Percentiles rank a stretch among this genome's conserved stretches.
These are phyloP conservation scores for Mycocentrospora acerina DNA, from an alignment of 2,329 filamentous ascomycete genomes.

Conservation along the genomic window DNA sequence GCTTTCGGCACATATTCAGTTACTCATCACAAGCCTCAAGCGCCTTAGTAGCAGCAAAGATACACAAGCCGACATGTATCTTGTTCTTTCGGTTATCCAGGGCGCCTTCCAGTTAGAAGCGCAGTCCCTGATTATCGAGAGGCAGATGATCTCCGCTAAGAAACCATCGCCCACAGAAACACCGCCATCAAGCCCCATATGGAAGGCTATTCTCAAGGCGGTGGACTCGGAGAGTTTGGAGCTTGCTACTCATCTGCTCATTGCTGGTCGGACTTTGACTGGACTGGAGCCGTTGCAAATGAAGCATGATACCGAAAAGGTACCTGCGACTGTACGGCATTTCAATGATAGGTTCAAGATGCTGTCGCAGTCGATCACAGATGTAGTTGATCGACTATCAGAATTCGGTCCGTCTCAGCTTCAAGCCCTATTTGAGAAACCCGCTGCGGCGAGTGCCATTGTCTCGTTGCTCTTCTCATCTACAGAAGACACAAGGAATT, in stretches of 20 bases:
- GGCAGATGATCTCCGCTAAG: constrained; percentile 62
- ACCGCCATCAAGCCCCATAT: constrained; percentile 72
- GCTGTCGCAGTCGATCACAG: constrained; percentile 64
- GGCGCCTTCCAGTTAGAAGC: constrained; percentile 70
- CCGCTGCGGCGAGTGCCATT: constrained; percentile 69
- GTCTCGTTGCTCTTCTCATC: constrained; percentile 81
- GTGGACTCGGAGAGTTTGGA: constrained; percentile 67
- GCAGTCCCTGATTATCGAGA: constrained; percentile 68
- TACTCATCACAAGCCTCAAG: constrained; percentile 38
- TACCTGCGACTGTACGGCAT: constrained; percentile 59
- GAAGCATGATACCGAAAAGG: constrained; percentile 40
- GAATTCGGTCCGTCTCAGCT: constrained; percentile 73
- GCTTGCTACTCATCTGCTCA: constrained; percentile 72
- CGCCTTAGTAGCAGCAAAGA: constrained; percentile 25
- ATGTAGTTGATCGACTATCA: constrained; percentile 75
- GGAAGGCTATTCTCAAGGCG: constrained; percentile 72
- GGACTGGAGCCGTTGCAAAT: constrained; percentile 70
- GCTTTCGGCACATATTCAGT: constrained; percentile 59
- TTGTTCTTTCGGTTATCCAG: constrained; percentile 66
- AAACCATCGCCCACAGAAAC: constrained; percentile 64
- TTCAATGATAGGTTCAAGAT: constrained; percentile 76
- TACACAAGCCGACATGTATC: constrained; percentile 39
- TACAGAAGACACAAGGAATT: constrained; percentile 75
- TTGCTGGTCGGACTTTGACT: constrained; percentile 69
- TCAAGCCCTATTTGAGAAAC: constrained; percentile 66